Evolutionary conservation across 2,329 filamentous ascomycete genomes (phyloP), one percentile per base, ranked within the genome.

Genomic region (Fusarium sp.): DNA sequence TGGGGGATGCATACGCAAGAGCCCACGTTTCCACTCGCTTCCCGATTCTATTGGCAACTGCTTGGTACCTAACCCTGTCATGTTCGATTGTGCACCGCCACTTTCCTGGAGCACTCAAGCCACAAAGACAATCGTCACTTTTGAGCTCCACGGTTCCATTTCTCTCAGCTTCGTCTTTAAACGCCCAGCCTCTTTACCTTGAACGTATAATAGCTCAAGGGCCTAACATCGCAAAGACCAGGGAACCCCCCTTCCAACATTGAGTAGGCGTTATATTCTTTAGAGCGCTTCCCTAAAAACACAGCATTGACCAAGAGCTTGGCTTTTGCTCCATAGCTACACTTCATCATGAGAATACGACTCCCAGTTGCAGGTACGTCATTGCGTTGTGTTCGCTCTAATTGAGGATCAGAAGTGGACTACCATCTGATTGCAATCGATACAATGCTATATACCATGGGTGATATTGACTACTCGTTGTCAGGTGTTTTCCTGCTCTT

Each of bases 331-430:
- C 41, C 23, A 46, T 30, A 64, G 37, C 48, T 42, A 71, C 59
- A 43, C 21, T 46, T 42, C 27, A 66, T 53, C 59, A 96, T 97
- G 92, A 92, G 93, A 81, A 93, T 98, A 83, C 89, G 94, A 77
- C 88, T 94, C 75, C 92, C 92, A 58, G 97, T 97, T 78, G 93
- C 93, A 83, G 93, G 94, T 96, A 84, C 77, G 88, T 66, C 66
- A 71, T 69, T 57, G 41, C 47, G 37, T 30, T 49, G 27, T 55
- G 48, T 42, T 49, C 34, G 34, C 25, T 30, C 58, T 50, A 45
- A 59, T 30, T 54, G 46, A 28, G 21, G 18, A 14, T 43, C 25
- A 13, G 25, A 23, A 43, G 16, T 71, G 42, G 37, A 20, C 10
- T 50, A 20, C 20, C 13, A 23, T 25, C 45, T 20, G 28, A 27